Evolutionary conservation across 2,329 filamentous ascomycete genomes (phyloP).

Genomic region (Ophiostoma quercus): DNA sequence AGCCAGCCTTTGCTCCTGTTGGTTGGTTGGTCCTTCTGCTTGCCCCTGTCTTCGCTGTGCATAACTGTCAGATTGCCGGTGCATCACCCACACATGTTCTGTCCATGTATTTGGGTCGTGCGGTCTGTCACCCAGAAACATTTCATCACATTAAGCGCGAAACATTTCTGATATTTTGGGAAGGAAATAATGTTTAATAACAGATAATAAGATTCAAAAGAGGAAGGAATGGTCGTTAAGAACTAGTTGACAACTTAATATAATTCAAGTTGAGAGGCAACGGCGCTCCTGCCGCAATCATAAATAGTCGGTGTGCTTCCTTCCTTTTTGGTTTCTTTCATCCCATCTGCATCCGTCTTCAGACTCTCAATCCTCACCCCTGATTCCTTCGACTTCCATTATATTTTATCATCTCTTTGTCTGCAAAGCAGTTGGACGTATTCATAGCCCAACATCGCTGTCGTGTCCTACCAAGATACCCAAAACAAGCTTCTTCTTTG

Average conservation of each 20-base stretch:
- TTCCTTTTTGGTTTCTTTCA: background rate
- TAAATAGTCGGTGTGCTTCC: slow-evolving; percentile 12
- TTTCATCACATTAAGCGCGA: slow-evolving; percentile 8
- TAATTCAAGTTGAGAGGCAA: background rate
- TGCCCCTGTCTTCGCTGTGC: background rate
- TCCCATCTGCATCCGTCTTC: background rate
- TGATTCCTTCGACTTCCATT: background rate
- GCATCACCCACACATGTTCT: background rate
- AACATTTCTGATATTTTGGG: background rate
- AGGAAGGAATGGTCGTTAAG: background rate
- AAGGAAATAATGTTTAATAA: background rate
- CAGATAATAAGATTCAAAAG: background rate
- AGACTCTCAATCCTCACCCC: background rate
- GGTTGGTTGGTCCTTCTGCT: background rate
- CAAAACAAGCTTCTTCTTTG: background rate
- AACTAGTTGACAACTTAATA: too few relatives aligned
- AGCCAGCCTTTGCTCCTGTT: slow-evolving; percentile 2
- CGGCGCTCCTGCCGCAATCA: background rate
- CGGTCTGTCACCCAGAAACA: background rate
- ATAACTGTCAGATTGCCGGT: background rate
- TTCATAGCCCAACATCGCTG: background rate
- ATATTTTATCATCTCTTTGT: background rate
- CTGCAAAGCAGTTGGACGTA: background rate
- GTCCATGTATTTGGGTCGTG: background rate
- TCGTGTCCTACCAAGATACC: background rate